These are phyloP conservation scores for Chrysosporium queenslandicum DNA, from an alignment of 2,329 filamentous ascomycete genomes.

Conservation along the genomic window DNA sequence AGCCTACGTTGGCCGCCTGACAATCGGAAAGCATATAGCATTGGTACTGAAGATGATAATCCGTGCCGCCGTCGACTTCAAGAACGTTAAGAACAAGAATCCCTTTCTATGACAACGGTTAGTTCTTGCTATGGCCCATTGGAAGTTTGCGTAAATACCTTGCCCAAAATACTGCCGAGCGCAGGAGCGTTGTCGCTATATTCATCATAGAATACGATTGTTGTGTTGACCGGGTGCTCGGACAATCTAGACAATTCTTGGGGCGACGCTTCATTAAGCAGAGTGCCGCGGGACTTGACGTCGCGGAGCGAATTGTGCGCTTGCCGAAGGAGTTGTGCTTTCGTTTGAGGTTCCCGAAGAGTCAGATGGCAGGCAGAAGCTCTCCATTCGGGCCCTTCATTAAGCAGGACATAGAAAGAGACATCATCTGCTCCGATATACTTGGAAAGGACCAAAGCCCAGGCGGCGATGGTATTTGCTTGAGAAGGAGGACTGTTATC, in stretches of 20 bases:
- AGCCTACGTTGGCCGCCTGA: conserved; percentile 2
- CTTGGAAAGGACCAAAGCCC: neutral
- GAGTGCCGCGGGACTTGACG: neutral
- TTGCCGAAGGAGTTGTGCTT: conserved; percentile 6
- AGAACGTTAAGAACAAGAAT: neutral
- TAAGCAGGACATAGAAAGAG: conserved; percentile 8
- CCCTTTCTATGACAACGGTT: neutral
- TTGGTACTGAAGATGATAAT: conserved; percentile 2
- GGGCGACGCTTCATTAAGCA: neutral
- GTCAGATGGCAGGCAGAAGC: conserved; percentile 4
- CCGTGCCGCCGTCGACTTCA: neutral
- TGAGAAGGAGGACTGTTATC: conserved; percentile 54
- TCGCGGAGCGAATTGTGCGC: neutral
- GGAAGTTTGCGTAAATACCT: neutral
- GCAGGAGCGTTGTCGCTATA: neutral
- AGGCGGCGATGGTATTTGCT: conserved; percentile 49
- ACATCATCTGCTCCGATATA: conserved; percentile 5
- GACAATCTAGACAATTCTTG: neutral
- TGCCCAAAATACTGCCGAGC: neutral
- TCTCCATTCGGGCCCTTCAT: neutral
- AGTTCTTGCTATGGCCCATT: neutral
- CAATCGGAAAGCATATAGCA: conserved; percentile 1
- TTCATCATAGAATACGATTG: neutral
- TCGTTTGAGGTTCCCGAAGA: conserved; percentile 1
- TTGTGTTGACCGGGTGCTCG: neutral